phyloP scores from a whole-genome alignment of 2,329 filamentous ascomycete species.

The Trichoderma semiorbis region DNA sequence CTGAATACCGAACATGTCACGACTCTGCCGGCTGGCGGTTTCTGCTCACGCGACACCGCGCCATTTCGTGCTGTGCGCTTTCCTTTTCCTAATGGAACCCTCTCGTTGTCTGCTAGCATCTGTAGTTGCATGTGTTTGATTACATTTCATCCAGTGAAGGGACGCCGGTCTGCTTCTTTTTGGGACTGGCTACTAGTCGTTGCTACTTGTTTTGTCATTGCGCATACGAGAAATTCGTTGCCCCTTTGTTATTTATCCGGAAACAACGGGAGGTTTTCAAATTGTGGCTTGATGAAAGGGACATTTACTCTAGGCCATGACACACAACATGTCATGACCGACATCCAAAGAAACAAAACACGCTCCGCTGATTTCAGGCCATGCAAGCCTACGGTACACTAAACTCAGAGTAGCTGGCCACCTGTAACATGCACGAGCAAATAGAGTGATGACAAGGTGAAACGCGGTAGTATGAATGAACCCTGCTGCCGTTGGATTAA shows the following conservation, averaged over 20 bases:
- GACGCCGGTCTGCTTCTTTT: background rate
- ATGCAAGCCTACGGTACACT: background rate
- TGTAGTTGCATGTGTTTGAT: background rate
- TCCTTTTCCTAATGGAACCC: background rate
- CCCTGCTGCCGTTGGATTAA: background rate
- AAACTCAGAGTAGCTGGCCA: background rate
- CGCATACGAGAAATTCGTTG: background rate
- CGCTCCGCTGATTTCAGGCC: background rate
- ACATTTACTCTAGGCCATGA: background rate
- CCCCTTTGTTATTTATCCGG: background rate
- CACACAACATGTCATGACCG: background rate
- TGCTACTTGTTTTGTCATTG: background rate
- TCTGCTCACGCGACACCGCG: constrained; percentile 9
- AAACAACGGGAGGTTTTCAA: background rate
- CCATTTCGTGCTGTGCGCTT: background rate
- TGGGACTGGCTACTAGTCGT: background rate
- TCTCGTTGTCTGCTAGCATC: background rate
- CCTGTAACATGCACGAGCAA: background rate
- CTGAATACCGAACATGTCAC: background rate
- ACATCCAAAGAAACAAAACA: background rate
- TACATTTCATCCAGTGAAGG: background rate
- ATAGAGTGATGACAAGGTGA: background rate
- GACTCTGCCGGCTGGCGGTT: background rate
- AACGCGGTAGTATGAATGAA: background rate
- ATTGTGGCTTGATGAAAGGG: background rate